Evolutionary conservation across 2,329 filamentous ascomycete species (phyloP).

Genomic region (Fusarium nygamai): DNA sequence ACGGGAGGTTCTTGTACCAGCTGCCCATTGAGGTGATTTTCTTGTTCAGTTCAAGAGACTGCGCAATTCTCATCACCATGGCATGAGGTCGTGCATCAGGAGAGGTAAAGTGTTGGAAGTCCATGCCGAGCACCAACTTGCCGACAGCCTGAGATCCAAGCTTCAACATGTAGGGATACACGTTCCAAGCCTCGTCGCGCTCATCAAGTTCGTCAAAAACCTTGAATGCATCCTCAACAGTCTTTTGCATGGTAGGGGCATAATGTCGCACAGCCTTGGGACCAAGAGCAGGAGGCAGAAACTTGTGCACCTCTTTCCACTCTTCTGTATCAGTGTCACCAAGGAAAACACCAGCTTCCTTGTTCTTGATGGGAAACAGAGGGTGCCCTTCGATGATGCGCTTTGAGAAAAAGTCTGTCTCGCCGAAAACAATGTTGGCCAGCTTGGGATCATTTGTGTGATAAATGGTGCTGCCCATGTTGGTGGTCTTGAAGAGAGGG

Average conservation of each 20-base stretch:
- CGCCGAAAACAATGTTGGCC: conserved; percentile 56
- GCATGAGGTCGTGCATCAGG: conserved; percentile 60
- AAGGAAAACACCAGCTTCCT: conserved; percentile 56
- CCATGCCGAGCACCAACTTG: conserved; percentile 56
- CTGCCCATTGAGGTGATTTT: conserved; percentile 62
- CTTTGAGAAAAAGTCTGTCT: conserved; percentile 65
- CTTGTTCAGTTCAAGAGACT: conserved; percentile 66
- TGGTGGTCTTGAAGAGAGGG: conserved; percentile 61
- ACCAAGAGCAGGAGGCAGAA: conserved; percentile 66
- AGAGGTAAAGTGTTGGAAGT: conserved; percentile 56
- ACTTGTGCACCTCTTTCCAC: conserved; percentile 67
- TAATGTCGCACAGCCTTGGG: conserved; percentile 71
- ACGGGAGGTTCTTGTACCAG: conserved; percentile 67
- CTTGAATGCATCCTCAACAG: conserved; percentile 60
- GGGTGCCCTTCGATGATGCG: conserved; percentile 61
- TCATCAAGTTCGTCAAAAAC: conserved; percentile 63
- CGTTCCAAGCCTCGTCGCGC: conserved; percentile 57
- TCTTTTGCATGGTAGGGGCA: conserved; percentile 66
- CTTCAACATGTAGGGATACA: conserved; percentile 62
- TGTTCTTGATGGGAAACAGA: conserved; percentile 54
- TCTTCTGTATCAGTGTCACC: conserved; percentile 62
- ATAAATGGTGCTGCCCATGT: conserved; percentile 60
- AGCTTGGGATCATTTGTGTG: conserved; percentile 62
- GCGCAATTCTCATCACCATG: conserved; percentile 61
- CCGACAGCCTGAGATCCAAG: conserved; percentile 57